These are phyloP conservation scores for Orbilia blumenaviensis DNA, from an alignment of 2,329 filamentous ascomycete genomes.

Conservation along the genomic window DNA sequence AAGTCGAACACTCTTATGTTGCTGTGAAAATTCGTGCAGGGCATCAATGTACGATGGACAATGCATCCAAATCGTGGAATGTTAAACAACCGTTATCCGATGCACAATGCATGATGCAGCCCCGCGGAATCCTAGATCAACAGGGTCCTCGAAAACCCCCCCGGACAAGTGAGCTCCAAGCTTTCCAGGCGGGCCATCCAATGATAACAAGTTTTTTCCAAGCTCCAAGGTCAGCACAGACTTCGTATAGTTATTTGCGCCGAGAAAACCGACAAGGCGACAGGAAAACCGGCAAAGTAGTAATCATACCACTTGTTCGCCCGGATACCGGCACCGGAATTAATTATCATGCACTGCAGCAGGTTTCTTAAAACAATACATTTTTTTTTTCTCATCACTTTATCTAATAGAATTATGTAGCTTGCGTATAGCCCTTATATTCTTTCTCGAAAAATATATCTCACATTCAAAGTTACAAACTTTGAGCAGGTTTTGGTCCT, in stretches of 20 bases:
- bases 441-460: not conserved
- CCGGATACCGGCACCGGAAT: constrained; percentile 18
- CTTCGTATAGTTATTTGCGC: constrained; percentile 8
- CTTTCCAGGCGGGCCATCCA: too few relatives aligned
- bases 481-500: not conserved
- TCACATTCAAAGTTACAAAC: not conserved
- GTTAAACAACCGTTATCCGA: not conserved
- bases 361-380: too few relatives aligned
- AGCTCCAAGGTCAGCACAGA: constrained; percentile 34
- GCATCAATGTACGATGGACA: not conserved
- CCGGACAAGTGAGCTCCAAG: not conserved
- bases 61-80: not conserved
- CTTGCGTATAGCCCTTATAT: not conserved
- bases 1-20: not conserved
- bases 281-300: constrained; percentile 24
- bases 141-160: constrained; percentile 26
- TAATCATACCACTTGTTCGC: not conserved
- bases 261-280: constrained; percentile 43
- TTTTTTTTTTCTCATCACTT: not conserved
- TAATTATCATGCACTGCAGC: too few relatives aligned
- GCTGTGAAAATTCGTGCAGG: not conserved
- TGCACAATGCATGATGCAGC: not conserved
- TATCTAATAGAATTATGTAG: not conserved
- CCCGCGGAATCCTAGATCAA: constrained; percentile 19
- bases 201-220: constrained; percentile 20